Base-by-base conservation (phyloP, 176 grass and related monocot genomes). In the Phoenix roebelenii region DNA sequence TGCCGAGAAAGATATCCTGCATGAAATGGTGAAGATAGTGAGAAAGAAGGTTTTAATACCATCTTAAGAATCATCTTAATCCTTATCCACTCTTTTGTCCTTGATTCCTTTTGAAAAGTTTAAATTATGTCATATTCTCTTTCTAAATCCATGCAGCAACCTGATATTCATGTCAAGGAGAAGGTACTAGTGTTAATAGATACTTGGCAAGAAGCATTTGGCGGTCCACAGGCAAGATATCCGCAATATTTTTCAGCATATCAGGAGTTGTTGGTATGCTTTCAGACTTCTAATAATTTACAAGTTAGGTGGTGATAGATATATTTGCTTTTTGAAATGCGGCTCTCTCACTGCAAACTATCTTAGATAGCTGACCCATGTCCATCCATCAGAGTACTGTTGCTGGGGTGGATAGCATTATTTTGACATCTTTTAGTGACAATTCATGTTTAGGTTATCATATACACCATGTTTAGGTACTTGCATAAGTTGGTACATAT, bases 11-110 rank as follows among this genome's bases (percentile, higher is more conserved):
- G 94, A 85, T 68, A 32, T 98, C 62, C 76, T 88, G 58, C 88
- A 98, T 79, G 82, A 98, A 72, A 98, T 98, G 94, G 94, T 98
- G 76, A 98, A 92, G 81, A 79, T 98, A 80, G 79, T 90, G 25
- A 98, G 88, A 63, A 93, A 98, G 77, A 98, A 98, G 93, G 94
- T 98, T 64, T 23, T 10, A 39, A 7, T 44, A 25, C 14, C 23
- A 55, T 71, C 49, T 7, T 50, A 62, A 16, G 53, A 64, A 63
- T 63, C 24, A 75, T 50, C 26, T 12, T 44, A 44, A 30, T 44
- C 2, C 35, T 44, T 14, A 14, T 14, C 35, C 35, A 44, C 66
- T 59, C 15, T 74, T 20, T 50, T 32, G 7, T 57, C 63, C 20
- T 18, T 67, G n/a, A 52, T 75, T 29, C 64, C 28, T 70, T 69